Evolutionary conservation across 1,139 yeast genomes (phyloP).

Genomic region (Diutina neorugosa): DNA sequence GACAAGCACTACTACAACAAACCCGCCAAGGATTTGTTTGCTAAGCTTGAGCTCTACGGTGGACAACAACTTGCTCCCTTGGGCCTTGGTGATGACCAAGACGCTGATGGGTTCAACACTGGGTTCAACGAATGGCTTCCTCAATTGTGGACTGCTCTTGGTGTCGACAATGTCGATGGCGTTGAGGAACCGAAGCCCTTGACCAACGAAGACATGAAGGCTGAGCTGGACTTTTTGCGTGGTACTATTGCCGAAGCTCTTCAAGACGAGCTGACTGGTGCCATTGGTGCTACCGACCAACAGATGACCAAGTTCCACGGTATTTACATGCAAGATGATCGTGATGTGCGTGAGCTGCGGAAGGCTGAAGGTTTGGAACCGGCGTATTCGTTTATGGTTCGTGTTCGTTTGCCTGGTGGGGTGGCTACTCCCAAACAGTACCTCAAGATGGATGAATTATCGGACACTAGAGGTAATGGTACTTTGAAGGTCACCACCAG

Average conservation of each 20-base stretch:
- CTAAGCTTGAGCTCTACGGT: constrained; percentile 56
- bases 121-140: constrained; percentile 86
- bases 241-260: constrained; percentile 91
- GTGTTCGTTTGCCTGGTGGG: constrained; percentile 94
- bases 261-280: constrained; percentile 75
- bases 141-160: constrained; percentile 75
- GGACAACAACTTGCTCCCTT: constrained; percentile 62
- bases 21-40: constrained; percentile 68
- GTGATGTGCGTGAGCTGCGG: constrained; percentile 89
- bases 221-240: constrained; percentile 74
- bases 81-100: constrained; percentile 95
- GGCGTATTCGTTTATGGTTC: constrained; percentile 90
- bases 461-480: constrained; percentile 82
- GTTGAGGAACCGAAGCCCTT: constrained; percentile 94
- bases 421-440: constrained; percentile 81
- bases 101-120: constrained; percentile 88
- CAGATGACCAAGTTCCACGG: constrained; percentile 97
- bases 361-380: constrained; percentile 91
- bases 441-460: constrained; percentile 71
- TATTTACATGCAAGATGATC: constrained; percentile 96
- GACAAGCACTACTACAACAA: constrained; percentile 89
- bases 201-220: constrained; percentile 92
- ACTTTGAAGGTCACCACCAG: constrained; percentile 92
- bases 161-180: constrained; percentile 73
- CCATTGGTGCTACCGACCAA: constrained; percentile 86